Evolutionary conservation across 352 stramenopile genomes (phyloP).

Genomic region (Hyaloperonospora brassicae): DNA sequence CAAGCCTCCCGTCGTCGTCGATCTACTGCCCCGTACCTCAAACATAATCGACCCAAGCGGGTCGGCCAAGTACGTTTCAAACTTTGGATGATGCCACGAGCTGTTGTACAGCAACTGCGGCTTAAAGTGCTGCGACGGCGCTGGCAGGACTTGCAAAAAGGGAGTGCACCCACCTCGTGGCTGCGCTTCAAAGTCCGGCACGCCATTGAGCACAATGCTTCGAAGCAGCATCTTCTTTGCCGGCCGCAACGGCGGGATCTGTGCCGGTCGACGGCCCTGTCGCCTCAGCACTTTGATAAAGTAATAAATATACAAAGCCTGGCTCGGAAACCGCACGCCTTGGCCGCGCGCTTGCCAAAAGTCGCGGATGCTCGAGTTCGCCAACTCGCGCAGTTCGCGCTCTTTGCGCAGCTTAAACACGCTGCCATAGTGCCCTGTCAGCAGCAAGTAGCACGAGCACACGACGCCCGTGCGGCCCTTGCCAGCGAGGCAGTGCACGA

Average conservation of each 20-base stretch:
- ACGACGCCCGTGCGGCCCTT: constrained; percentile 79
- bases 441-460: constrained; percentile 72
- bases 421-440: constrained; percentile 66
- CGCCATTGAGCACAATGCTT: constrained; percentile 55
- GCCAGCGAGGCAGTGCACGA: constrained; percentile 73
- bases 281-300: constrained; percentile 65
- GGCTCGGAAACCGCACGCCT: constrained; percentile 74
- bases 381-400: constrained; percentile 51
- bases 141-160: constrained; percentile 57
- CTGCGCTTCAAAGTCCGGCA: constrained; percentile 67
- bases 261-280: constrained; percentile 35
- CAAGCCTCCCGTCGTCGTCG: not conserved
- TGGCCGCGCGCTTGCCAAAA: constrained; percentile 75
- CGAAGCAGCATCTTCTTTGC: constrained; percentile 56
- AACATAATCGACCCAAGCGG: constrained; percentile 45
- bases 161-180: constrained; percentile 50
- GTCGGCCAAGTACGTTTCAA: constrained; percentile 55
- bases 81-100: constrained; percentile 54
- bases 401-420: constrained; percentile 61
- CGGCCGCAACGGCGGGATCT: constrained; percentile 47
- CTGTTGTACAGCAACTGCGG: constrained; percentile 59
- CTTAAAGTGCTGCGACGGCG: constrained; percentile 52
- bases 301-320: constrained; percentile 85
- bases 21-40: constrained; percentile 21
- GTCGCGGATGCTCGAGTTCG: constrained; percentile 57